Evolutionary conservation across 2,329 filamentous ascomycete species (phyloP).

Genomic region (Fusarium devonianum): DNA sequence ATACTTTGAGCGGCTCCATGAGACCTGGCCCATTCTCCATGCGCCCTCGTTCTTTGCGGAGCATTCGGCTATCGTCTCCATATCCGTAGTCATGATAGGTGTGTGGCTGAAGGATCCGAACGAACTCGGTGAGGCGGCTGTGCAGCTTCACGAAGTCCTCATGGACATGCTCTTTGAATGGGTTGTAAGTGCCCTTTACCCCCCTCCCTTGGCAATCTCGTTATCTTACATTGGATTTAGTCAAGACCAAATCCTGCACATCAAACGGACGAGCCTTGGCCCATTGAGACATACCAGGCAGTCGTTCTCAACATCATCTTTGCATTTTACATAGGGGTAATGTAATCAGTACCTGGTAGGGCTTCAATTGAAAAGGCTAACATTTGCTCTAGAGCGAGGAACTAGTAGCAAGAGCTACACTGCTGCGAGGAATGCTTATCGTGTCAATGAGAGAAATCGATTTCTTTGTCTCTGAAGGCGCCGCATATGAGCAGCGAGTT

Average conservation of each 20-base stretch:
- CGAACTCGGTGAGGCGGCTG: conserved; percentile 37
- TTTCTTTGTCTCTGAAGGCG: conserved; percentile 47
- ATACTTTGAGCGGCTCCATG: conserved; percentile 52
- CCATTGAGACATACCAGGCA: conserved; percentile 45
- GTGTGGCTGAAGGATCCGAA: conserved; percentile 47
- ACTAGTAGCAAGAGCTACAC: conserved; percentile 42
- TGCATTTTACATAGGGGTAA: conserved; percentile 48
- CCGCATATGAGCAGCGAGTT: conserved; percentile 46
- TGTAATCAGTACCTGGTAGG: no score
- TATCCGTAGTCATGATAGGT: conserved; percentile 49
- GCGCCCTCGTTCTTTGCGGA: conserved; percentile 45
- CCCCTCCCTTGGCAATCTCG: rapidly evolving
- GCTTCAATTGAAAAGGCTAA: no score
- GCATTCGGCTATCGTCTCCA: conserved; percentile 38
- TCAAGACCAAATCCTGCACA: conserved; percentile 23
- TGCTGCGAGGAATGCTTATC: conserved; percentile 48
- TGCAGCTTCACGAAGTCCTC: conserved; percentile 45
- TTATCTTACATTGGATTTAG: conserved; percentile 9
- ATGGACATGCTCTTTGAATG: conserved; percentile 42
- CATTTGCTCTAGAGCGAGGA: conserved; percentile 39
- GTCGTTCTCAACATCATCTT: conserved; percentile 51
- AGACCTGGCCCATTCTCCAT: conserved; percentile 52
- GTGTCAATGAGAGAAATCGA: conserved; percentile 46
- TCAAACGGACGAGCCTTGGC: conserved; percentile 37
- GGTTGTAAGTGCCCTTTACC: conserved; percentile 34